Conservation (phyloP, 768 basidiomycete genomes). For the Boletus sensibilis region DNA sequence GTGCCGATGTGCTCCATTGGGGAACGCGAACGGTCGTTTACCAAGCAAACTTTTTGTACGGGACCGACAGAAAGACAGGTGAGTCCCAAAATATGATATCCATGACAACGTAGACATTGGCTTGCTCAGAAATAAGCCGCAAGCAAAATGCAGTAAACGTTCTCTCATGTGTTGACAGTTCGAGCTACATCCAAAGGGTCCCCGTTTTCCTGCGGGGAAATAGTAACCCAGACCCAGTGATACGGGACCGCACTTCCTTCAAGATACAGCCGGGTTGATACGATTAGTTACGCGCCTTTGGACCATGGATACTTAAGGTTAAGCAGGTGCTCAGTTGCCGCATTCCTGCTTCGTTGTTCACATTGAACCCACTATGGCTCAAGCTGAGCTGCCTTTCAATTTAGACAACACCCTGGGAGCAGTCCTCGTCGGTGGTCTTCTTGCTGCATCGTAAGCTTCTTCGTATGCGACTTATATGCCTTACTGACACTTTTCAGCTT, state of each 20-base stretch:
- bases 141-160: background rate
- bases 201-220: background rate
- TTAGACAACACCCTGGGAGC: conserved; percentile 49
- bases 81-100: background rate
- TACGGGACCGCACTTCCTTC: background rate
- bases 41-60: background rate
- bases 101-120: conserved; percentile 4
- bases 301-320: background rate
- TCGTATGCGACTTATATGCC: background rate
- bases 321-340: background rate
- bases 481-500: conserved; percentile 36
- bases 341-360: background rate
- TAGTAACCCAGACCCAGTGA: background rate
- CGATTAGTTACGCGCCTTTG: background rate
- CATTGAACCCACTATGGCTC: background rate
- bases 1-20: background rate
- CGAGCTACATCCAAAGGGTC: background rate
- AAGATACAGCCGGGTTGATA: background rate
- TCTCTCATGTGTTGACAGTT: background rate
- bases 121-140: background rate
- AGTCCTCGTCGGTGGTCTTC: conserved; percentile 53
- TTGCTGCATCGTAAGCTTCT: conserved; percentile 49
- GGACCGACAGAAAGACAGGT: background rate
- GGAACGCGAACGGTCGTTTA: background rate
- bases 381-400: conserved; percentile 30